Evolutionary conservation across 2,329 filamentous ascomycete genomes (phyloP).

Genomic region (Apiospora arundinis): DNA sequence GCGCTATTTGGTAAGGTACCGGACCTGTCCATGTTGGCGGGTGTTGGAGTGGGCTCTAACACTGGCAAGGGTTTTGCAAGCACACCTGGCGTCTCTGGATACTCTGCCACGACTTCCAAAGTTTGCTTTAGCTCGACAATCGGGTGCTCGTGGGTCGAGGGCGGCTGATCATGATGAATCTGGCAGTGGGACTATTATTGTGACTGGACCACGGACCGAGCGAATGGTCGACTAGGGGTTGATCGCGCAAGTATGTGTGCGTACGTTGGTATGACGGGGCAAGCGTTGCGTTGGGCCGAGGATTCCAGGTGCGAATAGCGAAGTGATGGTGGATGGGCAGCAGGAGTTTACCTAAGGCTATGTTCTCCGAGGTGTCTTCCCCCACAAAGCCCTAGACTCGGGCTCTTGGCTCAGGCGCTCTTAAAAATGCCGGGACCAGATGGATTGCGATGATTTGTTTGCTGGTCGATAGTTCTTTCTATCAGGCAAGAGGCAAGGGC

Average conservation of each 20-base stretch:
- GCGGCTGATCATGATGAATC: slow-evolving; percentile 25
- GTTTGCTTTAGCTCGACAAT: slow-evolving; percentile 25
- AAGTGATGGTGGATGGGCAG: background rate
- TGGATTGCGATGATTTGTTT: slow-evolving; percentile 20
- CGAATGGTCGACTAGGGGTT: slow-evolving; percentile 10
- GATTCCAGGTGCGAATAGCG: slow-evolving; percentile 6
- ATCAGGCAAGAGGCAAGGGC: slow-evolving; percentile 3
- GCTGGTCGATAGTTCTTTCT: slow-evolving; percentile 13
- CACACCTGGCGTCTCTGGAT: slow-evolving; percentile 20
- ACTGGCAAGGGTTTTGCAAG: slow-evolving; percentile 14
- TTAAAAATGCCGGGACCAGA: slow-evolving; percentile 12
- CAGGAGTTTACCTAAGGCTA: background rate
- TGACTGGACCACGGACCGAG: slow-evolving; percentile 14
- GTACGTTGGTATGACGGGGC: slow-evolving; percentile 13
- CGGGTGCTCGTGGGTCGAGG: slow-evolving; percentile 22
- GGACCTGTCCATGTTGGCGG: slow-evolving; percentile 25
- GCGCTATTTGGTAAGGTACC: slow-evolving; percentile 35
- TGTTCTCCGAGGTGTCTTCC: slow-evolving; percentile 5
- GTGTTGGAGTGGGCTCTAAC: slow-evolving; percentile 21
- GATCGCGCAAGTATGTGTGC: background rate
- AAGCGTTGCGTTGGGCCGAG: slow-evolving; percentile 13
- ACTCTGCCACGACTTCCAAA: slow-evolving; percentile 23
- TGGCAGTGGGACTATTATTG: slow-evolving; percentile 12
- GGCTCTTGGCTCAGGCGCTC: background rate
- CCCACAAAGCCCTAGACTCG: slow-evolving; percentile 13